These are phyloP conservation scores for Spatholobus suberectus DNA, from an alignment of 306 rosid species.

Conservation along the genomic window DNA sequence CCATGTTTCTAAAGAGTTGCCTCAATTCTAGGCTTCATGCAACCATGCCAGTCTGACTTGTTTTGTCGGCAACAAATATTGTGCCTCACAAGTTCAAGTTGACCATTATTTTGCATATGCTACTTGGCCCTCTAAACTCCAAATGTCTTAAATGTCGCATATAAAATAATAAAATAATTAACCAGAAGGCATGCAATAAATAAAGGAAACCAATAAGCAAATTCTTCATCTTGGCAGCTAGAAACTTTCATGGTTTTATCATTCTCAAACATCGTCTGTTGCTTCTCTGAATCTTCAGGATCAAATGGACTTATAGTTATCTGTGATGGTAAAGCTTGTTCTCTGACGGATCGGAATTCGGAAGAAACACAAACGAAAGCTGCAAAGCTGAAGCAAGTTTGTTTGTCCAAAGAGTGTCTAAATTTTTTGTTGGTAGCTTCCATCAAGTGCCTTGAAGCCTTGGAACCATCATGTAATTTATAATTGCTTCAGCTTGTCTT, in stretches of 20 bases:
- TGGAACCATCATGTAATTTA: not conserved
- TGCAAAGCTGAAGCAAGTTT: not conserved
- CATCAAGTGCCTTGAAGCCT: not conserved
- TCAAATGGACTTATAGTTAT: too few species aligned
- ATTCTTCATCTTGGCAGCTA: not conserved
- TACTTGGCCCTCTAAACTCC: too few species aligned
- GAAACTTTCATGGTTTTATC: not conserved
- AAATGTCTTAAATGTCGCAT: too few species aligned
- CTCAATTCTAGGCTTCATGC: not conserved
- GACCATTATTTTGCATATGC: not conserved
- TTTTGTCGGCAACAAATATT: slow-evolving; percentile 1
- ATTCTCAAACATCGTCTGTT: too few species aligned
- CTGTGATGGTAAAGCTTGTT: slow-evolving; percentile 9
- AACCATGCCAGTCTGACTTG: not conserved
- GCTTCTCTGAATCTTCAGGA: too few species aligned
- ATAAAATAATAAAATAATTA: too few species aligned
- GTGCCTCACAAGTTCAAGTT: not conserved
- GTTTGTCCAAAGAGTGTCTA: too few species aligned
- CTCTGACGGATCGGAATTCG: not conserved
- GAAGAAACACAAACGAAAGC: too few species aligned
- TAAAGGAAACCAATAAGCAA: not conserved
- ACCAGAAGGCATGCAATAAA: too few species aligned
- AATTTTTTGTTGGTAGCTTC: not conserved
- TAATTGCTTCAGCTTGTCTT: not conserved
- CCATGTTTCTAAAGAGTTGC: not conserved